Evolutionary conservation across 345 rosid genomes (phyloP).

Genomic region (Nephelium lappaceum): DNA sequence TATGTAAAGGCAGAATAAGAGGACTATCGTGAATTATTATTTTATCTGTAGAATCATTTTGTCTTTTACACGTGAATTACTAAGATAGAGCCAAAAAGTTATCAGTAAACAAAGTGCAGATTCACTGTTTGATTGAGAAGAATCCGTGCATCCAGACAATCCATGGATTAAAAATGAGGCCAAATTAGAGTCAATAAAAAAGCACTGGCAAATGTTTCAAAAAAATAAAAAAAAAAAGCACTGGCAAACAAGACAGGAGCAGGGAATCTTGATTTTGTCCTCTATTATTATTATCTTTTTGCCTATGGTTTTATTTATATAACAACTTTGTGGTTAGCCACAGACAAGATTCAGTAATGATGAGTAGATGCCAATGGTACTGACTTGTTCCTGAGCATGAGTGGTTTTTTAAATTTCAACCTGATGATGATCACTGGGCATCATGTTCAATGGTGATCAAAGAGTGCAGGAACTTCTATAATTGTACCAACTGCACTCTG

Average conservation of each 20-base stretch:
- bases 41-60: background rate
- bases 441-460: background rate
- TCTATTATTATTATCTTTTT: slow-evolving; percentile 2
- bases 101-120: slow-evolving; percentile 1
- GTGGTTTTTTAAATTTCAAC: background rate
- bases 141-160: slow-evolving; percentile 25
- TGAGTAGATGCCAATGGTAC: slow-evolving; percentile 16
- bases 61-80: slow-evolving; percentile 8
- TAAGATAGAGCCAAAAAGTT: slow-evolving; percentile 3
- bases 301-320: slow-evolving; percentile 2
- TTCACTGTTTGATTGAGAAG: slow-evolving; percentile 21
- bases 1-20: background rate
- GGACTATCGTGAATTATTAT: background rate
- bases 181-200: slow-evolving; percentile 16
- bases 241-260: slow-evolving; percentile 10
- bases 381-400: slow-evolving; percentile 11
- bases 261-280: slow-evolving; percentile 39
- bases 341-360: slow-evolving; percentile 22
- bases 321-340: slow-evolving; percentile 7
- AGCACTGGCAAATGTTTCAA: background rate
- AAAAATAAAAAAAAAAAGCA: too few relatives aligned
- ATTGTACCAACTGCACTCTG: background rate
- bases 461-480: background rate
- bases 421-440: background rate
- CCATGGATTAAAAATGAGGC: slow-evolving; percentile 19